Base-by-base conservation (phyloP, 1,139 yeast genomes). In the Blastobotrys proliferans region DNA sequence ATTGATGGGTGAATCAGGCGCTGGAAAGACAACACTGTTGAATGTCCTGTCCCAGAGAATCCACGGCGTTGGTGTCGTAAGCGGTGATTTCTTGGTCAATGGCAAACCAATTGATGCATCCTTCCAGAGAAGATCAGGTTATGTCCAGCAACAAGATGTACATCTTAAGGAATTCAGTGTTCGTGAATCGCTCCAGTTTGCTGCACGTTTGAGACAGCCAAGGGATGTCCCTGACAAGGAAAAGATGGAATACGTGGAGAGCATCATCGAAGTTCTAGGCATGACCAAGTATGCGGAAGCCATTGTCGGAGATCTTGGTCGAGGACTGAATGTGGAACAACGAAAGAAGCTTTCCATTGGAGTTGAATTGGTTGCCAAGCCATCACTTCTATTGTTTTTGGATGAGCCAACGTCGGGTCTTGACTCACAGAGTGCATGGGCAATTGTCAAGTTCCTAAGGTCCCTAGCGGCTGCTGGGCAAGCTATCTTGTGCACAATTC, bases 391-490 rank as follows among this genome's bases (percentile, higher is more conserved):
- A 48, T 68, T 86, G 43, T 86, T 86, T 64, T 72, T 86, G 58
- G 95, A 86, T 66, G 95, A 86, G 60, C 95, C 95, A 6, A 86
- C 95, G 18, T 85, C 95, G 6, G 95, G 95, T 54, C 71, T 86
- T 50, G 95, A 86, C 60, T 83, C 95, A 11, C 94, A 84, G 64
- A 81, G 94, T 46, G 92, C 95, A 6, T 83, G 90, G 90, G 76
- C 88, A 20, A 78, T 82, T 54, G 77, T 84, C 60, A 78, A 78
- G 57, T 69, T 83, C 61, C 74, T 83, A 75, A 73, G 84, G 61
- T 79, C 78, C 57, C 70, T 83, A 44, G 83, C 90, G 14, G 70
- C 76, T 56, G 79, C 79, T 51, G 94, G 94, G 14, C 94, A 83
- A 62, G 87, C 92, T 27, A 79, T 83, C 52, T 64, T 82, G 56